These are phyloP conservation scores for Lathyrus sativus DNA, from an alignment of 306 rosid species.

Conservation along the genomic window DNA sequence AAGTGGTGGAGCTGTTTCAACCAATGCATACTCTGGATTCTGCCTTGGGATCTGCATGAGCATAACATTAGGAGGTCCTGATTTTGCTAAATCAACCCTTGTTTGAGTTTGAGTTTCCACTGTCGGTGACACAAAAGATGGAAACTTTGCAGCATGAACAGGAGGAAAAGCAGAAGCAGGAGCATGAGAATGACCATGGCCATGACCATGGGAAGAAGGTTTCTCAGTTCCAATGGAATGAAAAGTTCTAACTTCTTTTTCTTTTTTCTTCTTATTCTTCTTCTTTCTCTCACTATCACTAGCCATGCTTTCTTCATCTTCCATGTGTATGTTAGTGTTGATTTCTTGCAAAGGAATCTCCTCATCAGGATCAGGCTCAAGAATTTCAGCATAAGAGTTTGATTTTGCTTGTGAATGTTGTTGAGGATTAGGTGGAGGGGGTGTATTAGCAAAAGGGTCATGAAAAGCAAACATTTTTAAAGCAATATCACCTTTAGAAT, in stretches of 20 bases:
- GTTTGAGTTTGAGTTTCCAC: slow-evolving; percentile 35
- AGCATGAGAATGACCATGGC: slow-evolving; percentile 25
- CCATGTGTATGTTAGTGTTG: slow-evolving; percentile 54
- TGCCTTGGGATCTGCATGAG: slow-evolving; percentile 63
- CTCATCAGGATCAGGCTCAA: slow-evolving; percentile 10
- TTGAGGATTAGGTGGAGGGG: slow-evolving; percentile 29
- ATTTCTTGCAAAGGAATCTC: slow-evolving; percentile 69
- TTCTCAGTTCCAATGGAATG: slow-evolving; percentile 68
- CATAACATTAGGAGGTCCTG: slow-evolving; percentile 68
- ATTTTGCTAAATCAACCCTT: slow-evolving; percentile 66
- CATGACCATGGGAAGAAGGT: background rate
- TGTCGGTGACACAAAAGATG: background rate
- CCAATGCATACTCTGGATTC: slow-evolving; percentile 76
- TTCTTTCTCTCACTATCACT: slow-evolving; percentile 36
- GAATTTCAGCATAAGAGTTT: slow-evolving; percentile 18
- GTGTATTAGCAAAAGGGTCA: slow-evolving; percentile 33
- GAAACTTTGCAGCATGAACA: slow-evolving; percentile 2
- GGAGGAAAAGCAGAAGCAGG: slow-evolving; percentile 34
- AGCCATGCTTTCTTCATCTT: slow-evolving; percentile 41
- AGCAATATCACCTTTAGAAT: slow-evolving; percentile 78
- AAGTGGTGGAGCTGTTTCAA: slow-evolving; percentile 82
- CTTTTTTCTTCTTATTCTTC: slow-evolving; percentile 59
- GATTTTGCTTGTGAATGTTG: slow-evolving; percentile 32
- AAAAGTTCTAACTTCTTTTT: slow-evolving; percentile 71
- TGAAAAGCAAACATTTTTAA: slow-evolving; percentile 54